These are phyloP conservation scores for Crithidia expoeki DNA, from an alignment of 208 protist species.

Conservation along the genomic window DNA sequence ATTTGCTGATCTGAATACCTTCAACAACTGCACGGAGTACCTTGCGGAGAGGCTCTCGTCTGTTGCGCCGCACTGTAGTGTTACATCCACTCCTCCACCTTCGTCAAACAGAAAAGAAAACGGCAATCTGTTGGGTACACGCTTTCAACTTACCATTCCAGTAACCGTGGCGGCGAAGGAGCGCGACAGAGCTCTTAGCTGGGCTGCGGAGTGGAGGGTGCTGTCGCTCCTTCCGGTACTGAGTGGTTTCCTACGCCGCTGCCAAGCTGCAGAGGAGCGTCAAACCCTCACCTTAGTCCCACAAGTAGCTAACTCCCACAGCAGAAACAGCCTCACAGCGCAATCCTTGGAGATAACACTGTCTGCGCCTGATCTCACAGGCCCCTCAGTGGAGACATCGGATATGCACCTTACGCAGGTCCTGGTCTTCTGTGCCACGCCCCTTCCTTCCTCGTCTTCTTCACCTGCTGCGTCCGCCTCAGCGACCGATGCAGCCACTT, in stretches of 20 bases:
- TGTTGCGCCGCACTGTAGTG: not conserved
- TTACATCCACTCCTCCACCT: not conserved
- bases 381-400: not conserved
- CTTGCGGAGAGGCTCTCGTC: not conserved
- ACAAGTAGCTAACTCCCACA: not conserved
- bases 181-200: not conserved
- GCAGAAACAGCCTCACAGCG: not conserved
- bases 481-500: not conserved
- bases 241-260: not conserved
- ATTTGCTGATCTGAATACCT: not conserved
- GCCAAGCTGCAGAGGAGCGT: not conserved
- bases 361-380: not conserved
- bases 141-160: not conserved
- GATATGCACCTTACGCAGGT: not conserved
- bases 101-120: not conserved
- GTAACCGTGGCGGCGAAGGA: not conserved
- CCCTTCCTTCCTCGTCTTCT: not conserved
- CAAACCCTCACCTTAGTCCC: not conserved
- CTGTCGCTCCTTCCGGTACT: not conserved
- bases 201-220: constrained; percentile 1
- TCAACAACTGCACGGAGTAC: not conserved
- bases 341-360: no score
- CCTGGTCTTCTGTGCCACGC: not conserved
- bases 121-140: not conserved
- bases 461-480: not conserved